phyloP scores from a whole-genome alignment of 2,329 filamentous ascomycete genomes.

The Venturia nashicola region DNA sequence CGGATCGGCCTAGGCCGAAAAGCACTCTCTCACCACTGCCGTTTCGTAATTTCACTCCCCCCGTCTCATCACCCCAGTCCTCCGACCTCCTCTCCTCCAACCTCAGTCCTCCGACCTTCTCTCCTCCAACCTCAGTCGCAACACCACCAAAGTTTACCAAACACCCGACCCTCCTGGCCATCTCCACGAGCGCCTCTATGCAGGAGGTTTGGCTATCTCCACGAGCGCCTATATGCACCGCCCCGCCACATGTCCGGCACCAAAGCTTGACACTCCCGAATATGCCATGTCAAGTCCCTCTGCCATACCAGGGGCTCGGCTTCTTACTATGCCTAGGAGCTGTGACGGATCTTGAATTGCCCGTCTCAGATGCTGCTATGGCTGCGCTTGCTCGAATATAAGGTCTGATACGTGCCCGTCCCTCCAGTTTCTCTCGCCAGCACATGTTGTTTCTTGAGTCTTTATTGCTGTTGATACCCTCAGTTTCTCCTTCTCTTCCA shows the following conservation, averaged over 20 bases:
- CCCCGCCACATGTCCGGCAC: neutral
- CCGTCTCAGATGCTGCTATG: slow-evolving; percentile 2
- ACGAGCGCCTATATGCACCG: slow-evolving; percentile 3
- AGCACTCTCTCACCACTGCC: neutral
- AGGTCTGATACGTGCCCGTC: slow-evolving; percentile 5
- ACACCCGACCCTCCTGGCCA: neutral
- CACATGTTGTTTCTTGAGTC: slow-evolving; percentile 8
- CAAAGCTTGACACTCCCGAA: slow-evolving; percentile 2
- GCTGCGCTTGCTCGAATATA: slow-evolving; percentile 7
- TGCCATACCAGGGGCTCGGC: slow-evolving; percentile 6
- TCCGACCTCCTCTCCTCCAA: slow-evolving; percentile 3
- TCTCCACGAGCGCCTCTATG: slow-evolving; percentile 5
- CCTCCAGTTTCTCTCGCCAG: slow-evolving; percentile 7
- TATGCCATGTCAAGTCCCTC: neutral
- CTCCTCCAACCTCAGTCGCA: slow-evolving; percentile 6
- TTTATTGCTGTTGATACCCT: slow-evolving; percentile 6
- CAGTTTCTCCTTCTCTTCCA: slow-evolving; percentile 1
- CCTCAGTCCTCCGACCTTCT: slow-evolving; percentile 5
- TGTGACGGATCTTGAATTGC: neutral
- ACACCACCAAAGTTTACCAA: neutral
- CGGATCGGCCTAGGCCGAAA: neutral
- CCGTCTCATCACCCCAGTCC: slow-evolving; percentile 7
- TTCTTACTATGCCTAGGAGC: slow-evolving; percentile 1
- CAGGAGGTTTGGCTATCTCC: neutral
- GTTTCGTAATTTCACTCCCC: slow-evolving; percentile 3